Percentiles rank a stretch among this genome's conserved stretches.
phyloP scores from a whole-genome alignment of 139 green algal species.

The Desmodesmus armatus region DNA sequence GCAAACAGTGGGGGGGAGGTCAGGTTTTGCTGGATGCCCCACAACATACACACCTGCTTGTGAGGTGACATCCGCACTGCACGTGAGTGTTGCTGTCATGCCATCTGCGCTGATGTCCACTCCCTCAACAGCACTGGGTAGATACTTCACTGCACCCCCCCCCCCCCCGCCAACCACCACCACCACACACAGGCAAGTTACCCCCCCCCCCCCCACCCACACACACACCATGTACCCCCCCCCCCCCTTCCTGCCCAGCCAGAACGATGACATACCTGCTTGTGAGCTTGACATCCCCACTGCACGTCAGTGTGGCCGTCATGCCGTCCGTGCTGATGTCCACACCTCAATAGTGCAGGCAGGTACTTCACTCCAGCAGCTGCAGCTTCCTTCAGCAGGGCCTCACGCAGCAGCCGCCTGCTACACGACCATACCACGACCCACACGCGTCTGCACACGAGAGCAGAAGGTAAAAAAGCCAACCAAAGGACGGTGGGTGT shows the following conservation, averaged over 20 bases:
- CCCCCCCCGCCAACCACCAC: not conserved
- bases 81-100: not conserved
- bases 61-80: not conserved
- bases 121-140: not conserved
- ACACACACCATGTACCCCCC: not conserved
- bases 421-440: constrained; percentile 77
- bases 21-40: too few relatives aligned
- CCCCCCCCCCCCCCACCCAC: too few relatives aligned
- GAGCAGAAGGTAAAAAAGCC: not conserved
- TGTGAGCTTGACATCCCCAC: not conserved
- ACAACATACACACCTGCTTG: constrained; percentile 41
- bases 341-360: constrained; percentile 65
- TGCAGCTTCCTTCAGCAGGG: constrained; percentile 61
- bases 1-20: too few relatives aligned
- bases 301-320: constrained; percentile 2
- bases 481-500: not conserved
- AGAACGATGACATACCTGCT: constrained; percentile 12
- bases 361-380: constrained; percentile 70
- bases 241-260: not conserved
- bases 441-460: constrained; percentile 62
- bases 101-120: not conserved
- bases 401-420: constrained; percentile 68
- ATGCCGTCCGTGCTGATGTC: not conserved
- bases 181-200: not conserved
- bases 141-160: not conserved